Base-by-base conservation (phyloP, 257 asterid genomes). In the Scutellaria baicalensis region DNA sequence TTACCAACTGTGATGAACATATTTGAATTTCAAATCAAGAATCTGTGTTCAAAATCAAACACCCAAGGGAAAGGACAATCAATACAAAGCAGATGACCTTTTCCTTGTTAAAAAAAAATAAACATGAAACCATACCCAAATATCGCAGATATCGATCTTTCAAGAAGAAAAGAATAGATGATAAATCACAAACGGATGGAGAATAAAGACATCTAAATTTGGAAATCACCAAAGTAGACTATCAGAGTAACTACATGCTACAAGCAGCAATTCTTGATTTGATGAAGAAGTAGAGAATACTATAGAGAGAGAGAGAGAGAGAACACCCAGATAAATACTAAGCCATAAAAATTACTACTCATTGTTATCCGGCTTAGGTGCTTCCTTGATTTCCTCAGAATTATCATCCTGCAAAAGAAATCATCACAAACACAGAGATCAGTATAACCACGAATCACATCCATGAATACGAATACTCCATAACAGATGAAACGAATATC, bases 351-450 rank as follows among this genome's bases (percentile, higher is more conserved):
- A 44, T 73, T 55, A 59, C 91, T 86, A 72, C 84, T 90, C 92
- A 27, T 27, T 27, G 51, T 85, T 87, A 17, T 89, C 96, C n/a
- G 86, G 86, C 80, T 91, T 89, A 23, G 95, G 73, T 12, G 96
- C 89, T 85, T 86, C 97, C 83, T 89, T 89, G 73, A 84, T 84
- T 74, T 91, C 97, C 76, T 91, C 97, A 18, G 88, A 60, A 47
- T 84, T 83, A 72, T 91, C 97, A 66, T 89, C 97, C 97, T 91
- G 75, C 56, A 75, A 47, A n/a, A 72, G 58, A 78, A 58, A 16
- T 59, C 49, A 16, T 59, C 49, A 60, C 9, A 56, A 45, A 36
- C 35, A 69, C 23, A 52, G 66, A 9, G 5, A 54, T 75, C 16
- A 73, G 31, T 57, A 45, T 61, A 21, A 0, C 42, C 56, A 18